Base-by-base conservation (phyloP, 2,329 filamentous ascomycete genomes). In the Sporothrix humicola region DNA sequence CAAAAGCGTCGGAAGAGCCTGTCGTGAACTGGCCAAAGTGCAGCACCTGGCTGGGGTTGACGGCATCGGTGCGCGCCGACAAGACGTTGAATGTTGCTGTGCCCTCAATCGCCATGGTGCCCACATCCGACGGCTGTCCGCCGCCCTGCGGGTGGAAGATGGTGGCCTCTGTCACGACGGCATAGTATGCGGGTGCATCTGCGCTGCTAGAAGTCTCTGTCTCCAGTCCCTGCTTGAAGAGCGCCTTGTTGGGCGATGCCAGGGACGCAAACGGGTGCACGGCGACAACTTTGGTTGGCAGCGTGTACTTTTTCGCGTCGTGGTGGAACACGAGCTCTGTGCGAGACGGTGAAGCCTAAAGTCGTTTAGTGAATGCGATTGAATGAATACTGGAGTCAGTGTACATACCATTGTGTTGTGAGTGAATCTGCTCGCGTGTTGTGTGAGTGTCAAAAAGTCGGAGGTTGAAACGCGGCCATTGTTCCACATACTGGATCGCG, bases 91-190 rank as follows among this genome's bases (percentile, higher is more conserved):
- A 90, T 0, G 69, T 48, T 12, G 76, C 78, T 23, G 77, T 73
- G 12, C 75, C 56, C 15, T 77, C 70, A 9, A 77, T 75, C 0
- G 81, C 81, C 75, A 93, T 91, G 56, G 79, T 82, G 23, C 92
- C 92, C 12, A 85, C 84, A 75, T 94, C 92, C 0, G 88, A 90
- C 0, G 92, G 92, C 78, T 94, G 92, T 8, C 92, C 92, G 74
- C 92, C 92, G 23, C 92, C 92, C 80, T 94, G 92, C 0, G 90
- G 89, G 75, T 94, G 90, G 81, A 94, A 94, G 75, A 93, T 90
- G n/a, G 92, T 93, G 65, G 87, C 81, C 1, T 87, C 83, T 0
- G 89, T 91, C 6, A 89, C 84, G 23, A 93, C 80, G n/a, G 89
- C 86, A 77, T 86, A 85, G 76, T 88, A 71, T 31, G 15, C 7